Conservation (phyloP, 768 basidiomycete species). For the Russula emetica region DNA sequence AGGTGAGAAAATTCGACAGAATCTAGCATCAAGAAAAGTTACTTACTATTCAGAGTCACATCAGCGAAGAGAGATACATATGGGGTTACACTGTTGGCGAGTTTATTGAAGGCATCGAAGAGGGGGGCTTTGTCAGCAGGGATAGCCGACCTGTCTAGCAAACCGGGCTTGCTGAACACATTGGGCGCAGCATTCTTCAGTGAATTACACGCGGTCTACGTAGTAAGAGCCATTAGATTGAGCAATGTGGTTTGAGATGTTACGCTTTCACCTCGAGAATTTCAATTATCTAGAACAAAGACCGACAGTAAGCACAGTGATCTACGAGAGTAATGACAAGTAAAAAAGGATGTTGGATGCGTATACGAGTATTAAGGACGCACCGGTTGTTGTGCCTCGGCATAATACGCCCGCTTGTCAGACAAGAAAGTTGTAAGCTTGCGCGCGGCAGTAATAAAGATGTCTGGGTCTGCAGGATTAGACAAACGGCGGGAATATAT, state of each 20-base stretch:
- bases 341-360: neutral
- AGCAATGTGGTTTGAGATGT: neutral
- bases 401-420: slow-evolving; percentile 11
- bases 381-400: slow-evolving; percentile 13
- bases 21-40: neutral
- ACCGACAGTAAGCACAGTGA: neutral
- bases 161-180: slow-evolving; percentile 14
- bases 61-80: neutral
- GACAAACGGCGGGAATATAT: slow-evolving; percentile 9
- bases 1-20: slow-evolving; percentile 5
- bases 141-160: slow-evolving; percentile 4
- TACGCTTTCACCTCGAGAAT: slow-evolving; percentile 18
- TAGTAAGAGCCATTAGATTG: neutral
- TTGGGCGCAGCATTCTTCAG: slow-evolving; percentile 13
- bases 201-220: slow-evolving; percentile 11
- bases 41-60: slow-evolving; percentile 9
- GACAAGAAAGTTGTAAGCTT: slow-evolving; percentile 18
- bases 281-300: slow-evolving; percentile 15
- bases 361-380: neutral
- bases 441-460: slow-evolving; percentile 6
- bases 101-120: slow-evolving; percentile 15
- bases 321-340: neutral
- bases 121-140: slow-evolving; percentile 14
- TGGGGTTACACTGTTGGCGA: slow-evolving; percentile 11
- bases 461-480: slow-evolving; percentile 13